Conservation (phyloP, 768 basidiomycete species). For the Boletus sensibilis region DNA sequence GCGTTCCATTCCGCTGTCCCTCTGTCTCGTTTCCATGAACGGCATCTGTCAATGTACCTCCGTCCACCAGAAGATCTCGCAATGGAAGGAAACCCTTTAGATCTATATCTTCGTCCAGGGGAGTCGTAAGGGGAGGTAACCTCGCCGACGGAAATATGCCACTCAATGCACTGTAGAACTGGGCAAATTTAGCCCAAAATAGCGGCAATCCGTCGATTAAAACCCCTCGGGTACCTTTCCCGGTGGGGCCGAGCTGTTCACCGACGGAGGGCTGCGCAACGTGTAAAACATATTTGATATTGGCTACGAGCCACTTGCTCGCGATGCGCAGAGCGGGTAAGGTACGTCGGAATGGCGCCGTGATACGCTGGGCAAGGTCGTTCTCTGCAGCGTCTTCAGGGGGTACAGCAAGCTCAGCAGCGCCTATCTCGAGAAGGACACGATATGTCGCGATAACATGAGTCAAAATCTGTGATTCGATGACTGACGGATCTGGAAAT, state of each 20-base stretch:
- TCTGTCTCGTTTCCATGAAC: conserved; percentile 24
- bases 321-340: conserved; percentile 85
- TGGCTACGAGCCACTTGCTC: conserved; percentile 84
- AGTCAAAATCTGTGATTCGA: conserved; percentile 64
- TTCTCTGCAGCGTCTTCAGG: conserved; percentile 52
- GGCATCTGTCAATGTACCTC: conserved; percentile 1
- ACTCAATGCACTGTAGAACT: conserved; percentile 61
- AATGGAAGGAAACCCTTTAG: conserved; percentile 86
- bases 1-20: conserved; percentile 24
- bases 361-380: conserved; percentile 78
- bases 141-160: conserved; percentile 65
- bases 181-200: conserved; percentile 75
- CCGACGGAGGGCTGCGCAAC: conserved; percentile 36
- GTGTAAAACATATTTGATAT: conserved; percentile 64
- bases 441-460: conserved; percentile 68
- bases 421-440: conserved; percentile 63
- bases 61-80: conserved; percentile 51
- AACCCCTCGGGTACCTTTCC: conserved; percentile 19
- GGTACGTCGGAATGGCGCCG: conserved; percentile 80
- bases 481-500: conserved; percentile 31
- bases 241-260: conserved; percentile 4
- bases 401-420: conserved; percentile 55
- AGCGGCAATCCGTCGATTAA: conserved; percentile 37
- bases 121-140: conserved; percentile 55
- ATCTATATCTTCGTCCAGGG: conserved; percentile 89